phyloP scores from a whole-genome alignment of 495 filamentous ascomycete genomes.

The Neurospora cerealis region DNA sequence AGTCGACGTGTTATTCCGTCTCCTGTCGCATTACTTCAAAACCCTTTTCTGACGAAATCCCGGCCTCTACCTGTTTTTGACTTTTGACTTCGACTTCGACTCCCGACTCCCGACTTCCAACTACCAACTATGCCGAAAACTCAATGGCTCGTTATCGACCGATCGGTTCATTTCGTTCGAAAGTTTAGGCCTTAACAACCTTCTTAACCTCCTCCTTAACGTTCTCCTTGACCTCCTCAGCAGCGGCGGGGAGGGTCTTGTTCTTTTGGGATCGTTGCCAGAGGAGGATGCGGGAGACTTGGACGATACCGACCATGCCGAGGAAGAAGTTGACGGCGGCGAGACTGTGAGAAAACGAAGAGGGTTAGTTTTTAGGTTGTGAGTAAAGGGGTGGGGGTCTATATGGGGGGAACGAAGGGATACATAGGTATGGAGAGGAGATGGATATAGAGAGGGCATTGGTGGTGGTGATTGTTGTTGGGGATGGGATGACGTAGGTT shows the following conservation, averaged over 20 bases:
- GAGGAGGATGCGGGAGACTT: slow-evolving; percentile 64
- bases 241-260: slow-evolving; percentile 41
- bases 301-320: slow-evolving; percentile 71
- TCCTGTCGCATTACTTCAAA: neutral
- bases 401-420: neutral
- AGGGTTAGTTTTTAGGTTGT: neutral
- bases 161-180: neutral
- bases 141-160: neutral
- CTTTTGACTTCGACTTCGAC: neutral
- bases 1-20: neutral
- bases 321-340: slow-evolving; percentile 99
- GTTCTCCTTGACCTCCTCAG: slow-evolving; percentile 36
- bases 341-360: slow-evolving; percentile 41
- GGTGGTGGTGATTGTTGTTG: neutral
- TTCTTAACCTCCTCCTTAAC: slow-evolving; percentile 35
- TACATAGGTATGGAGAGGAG: neutral
- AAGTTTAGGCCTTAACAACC: slow-evolving; percentile 11
- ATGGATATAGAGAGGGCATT: neutral
- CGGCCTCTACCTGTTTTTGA: neutral
- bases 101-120: neutral
- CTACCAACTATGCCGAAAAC: neutral
- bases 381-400: neutral
- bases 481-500: neutral
- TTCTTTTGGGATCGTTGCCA: slow-evolving; percentile 54
- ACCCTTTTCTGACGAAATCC: neutral